Percentiles rank a stretch among this genome's conserved stretches.
phyloP scores from a whole-genome alignment of 2,329 filamentous ascomycete genomes.

The Trichoderma citrinoviride region DNA sequence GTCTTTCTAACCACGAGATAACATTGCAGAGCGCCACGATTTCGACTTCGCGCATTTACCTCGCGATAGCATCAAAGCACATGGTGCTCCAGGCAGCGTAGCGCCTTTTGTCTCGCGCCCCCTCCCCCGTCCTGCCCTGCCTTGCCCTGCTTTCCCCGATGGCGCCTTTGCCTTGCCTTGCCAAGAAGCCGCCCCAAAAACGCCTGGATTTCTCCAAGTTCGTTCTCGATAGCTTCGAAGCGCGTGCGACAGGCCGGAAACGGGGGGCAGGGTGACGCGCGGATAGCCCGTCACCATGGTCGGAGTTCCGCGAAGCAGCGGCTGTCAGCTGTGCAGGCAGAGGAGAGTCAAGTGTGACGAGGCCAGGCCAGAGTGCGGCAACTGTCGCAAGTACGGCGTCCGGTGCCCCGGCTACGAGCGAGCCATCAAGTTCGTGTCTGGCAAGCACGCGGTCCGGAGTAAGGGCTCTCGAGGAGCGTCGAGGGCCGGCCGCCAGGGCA shows the following conservation, averaged over 20 bases:
- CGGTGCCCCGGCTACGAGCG: constrained; percentile 42
- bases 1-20: not conserved
- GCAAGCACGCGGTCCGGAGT: constrained; percentile 40
- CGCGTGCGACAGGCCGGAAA: constrained; percentile 1
- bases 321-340: constrained; percentile 41
- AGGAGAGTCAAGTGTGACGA: constrained; percentile 48
- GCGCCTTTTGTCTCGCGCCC: not conserved
- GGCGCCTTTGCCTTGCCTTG: constrained; percentile 9
- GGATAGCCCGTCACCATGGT: constrained; percentile 32
- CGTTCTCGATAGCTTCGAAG: not conserved
- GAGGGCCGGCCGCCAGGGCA: constrained; percentile 6
- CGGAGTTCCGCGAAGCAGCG: constrained; percentile 39
- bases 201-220: not conserved
- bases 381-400: constrained; percentile 40
- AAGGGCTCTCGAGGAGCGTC: constrained; percentile 24
- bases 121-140: not conserved
- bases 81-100: not conserved
- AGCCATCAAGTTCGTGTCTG: constrained; percentile 40
- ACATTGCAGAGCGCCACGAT: not conserved
- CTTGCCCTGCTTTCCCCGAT: not conserved
- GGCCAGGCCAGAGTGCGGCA: constrained; percentile 40
- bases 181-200: constrained; percentile 1
- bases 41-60: not conserved
- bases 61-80: not conserved
- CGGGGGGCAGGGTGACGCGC: not conserved